Base-by-base conservation (phyloP, 805 yeast genomes). In the Ogataea trehaloabstinens region DNA sequence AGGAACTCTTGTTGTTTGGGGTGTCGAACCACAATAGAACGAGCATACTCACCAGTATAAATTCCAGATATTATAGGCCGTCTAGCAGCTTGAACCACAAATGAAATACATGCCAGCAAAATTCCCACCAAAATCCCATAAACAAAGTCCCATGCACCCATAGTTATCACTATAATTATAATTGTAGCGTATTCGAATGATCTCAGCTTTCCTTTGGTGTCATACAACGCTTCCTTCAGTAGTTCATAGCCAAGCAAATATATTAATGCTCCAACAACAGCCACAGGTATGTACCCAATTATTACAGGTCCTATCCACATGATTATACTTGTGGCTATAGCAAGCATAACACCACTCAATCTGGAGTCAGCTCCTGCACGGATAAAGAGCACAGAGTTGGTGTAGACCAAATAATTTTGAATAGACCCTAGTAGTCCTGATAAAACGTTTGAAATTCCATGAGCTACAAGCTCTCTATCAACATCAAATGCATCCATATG, bases 61-160 rank as follows among this genome's bases (percentile, higher is more conserved):
- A 85, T 76, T 4, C 90, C 91, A 44, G 78, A 75, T 16, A 93
- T 78, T 12, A 91, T 89, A 21, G 93, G 87, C 31, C 81, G 74
- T 29, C 87, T 76, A 2, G 95, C 89, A 16, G 95, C 93, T 48
- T 86, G 95, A 34, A 90, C 83, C n/a, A 93, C 87, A 66, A 90
- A 93, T n/a, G 93, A 85, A 53, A 91, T 74, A 59, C 96, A 90
- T 0, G 99, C 98, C 39, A 93, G 70, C 24, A 93, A 67, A 19
- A 91, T 84, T 34, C 99, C 99, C 15, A 83, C 90, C 40, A 91
- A 66, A 21, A 93, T 87, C 42, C 99, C 99, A 48, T 80, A 75
- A 7, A 93, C 98, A 60, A 93, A 93, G 64, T 93, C 99, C 74
- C 87, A 83, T 1, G 85, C 81, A 3, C 98, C 98, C 98, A 93